Conservation (phyloP, 495 filamentous ascomycete genomes). For the Penicillium bovifimosum region DNA sequence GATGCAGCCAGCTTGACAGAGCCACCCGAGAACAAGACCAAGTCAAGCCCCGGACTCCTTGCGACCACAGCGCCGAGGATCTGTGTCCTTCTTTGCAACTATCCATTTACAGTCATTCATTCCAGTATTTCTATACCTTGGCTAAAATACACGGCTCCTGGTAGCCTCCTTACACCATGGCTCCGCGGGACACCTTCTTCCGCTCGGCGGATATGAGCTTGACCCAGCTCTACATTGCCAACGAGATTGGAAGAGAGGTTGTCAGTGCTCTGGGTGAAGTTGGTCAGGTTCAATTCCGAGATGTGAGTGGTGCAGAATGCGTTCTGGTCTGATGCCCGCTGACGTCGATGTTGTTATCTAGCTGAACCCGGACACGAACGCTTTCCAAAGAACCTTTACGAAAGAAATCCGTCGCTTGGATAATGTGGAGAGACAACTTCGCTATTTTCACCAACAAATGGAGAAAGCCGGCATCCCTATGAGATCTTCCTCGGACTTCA, state of each 20-base stretch:
- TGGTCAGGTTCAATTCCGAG: constrained; percentile 91
- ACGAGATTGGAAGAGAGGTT: constrained; percentile 96
- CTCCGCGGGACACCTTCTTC: constrained; percentile 85
- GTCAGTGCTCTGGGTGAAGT: constrained; percentile 94
- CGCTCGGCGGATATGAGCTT: constrained; percentile 99
- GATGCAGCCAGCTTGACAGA: constrained; percentile 19
- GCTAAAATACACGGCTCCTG: constrained; percentile 27
- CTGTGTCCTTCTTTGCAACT: constrained; percentile 13
- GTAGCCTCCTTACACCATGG: constrained; percentile 38
- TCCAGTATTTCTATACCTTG: constrained; percentile 4
- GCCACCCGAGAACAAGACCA: constrained; percentile 11
- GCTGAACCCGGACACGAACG: constrained; percentile 87
- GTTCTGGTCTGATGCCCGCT: neutral
- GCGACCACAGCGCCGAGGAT: constrained; percentile 5
- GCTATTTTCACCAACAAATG: constrained; percentile 92
- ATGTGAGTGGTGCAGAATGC: constrained; percentile 58
- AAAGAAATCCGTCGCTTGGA: constrained; percentile 95
- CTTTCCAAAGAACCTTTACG: constrained; percentile 95
- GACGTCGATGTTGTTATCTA: constrained; percentile 26
- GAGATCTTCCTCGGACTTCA: constrained; percentile 77
- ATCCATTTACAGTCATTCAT: constrained; percentile 1
- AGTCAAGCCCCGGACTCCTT: neutral
- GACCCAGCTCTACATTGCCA: constrained; percentile 98
- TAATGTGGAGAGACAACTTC: constrained; percentile 95
- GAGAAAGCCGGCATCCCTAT: constrained; percentile 83